These are phyloP conservation scores for Adenanthera pavonina DNA, from an alignment of 306 rosid genomes.

Conservation along the genomic window DNA sequence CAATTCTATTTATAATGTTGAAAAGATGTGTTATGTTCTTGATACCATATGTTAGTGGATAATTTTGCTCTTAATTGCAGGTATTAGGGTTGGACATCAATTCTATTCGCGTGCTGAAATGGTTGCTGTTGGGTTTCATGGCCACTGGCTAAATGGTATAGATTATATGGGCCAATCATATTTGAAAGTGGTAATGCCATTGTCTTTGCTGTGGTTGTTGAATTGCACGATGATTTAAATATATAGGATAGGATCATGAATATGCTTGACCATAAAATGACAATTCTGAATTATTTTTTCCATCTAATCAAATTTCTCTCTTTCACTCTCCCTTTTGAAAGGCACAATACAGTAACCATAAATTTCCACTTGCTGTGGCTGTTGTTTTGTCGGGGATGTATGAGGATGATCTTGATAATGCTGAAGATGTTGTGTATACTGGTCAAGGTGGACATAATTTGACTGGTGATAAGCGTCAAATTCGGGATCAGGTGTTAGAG, in stretches of 20 bases:
- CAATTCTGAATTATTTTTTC: conserved; percentile 8
- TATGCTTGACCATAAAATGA: not conserved
- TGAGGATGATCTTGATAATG: conserved; percentile 94
- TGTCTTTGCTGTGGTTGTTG: not conserved
- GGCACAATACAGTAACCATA: conserved; percentile 55
- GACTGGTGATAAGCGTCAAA: conserved; percentile 86
- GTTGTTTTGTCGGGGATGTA: conserved; percentile 96
- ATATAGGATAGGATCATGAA: not conserved
- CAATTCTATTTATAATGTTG: not conserved
- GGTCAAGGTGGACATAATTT: conserved; percentile 98
- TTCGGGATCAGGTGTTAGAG: conserved; percentile 68
- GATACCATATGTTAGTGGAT: conserved; percentile 24
- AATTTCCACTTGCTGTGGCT: conserved; percentile 81
- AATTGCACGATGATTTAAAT: not conserved
- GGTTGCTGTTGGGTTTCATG: conserved; percentile 92
- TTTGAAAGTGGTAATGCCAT: conserved; percentile 67
- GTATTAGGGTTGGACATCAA: conserved; percentile 88
- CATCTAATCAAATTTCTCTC: conserved; percentile 11
- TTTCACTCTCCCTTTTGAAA: conserved; percentile 22
- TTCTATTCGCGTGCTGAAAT: conserved; percentile 98
- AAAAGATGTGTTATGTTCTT: not conserved
- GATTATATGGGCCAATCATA: conserved; percentile 78
- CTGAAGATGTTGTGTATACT: conserved; percentile 89
- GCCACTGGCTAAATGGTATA: conserved; percentile 97
- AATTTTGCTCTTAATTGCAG: conserved; percentile 52